phyloP scores from a whole-genome alignment of 805 yeast species.

The Wickerhamiella australiensis region DNA sequence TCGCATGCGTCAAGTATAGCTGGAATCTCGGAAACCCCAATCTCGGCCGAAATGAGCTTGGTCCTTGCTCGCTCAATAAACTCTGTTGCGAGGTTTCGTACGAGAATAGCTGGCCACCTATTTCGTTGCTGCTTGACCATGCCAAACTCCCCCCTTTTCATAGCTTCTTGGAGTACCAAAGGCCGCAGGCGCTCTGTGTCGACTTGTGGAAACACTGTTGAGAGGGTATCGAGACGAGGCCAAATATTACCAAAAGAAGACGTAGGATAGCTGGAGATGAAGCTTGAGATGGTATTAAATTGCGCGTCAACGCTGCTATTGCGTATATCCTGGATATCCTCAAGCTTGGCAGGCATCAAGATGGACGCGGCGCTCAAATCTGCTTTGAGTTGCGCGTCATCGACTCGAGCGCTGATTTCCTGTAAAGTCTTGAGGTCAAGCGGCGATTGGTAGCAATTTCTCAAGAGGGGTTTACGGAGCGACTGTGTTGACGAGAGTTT shows the following conservation, averaged over 20 bases:
- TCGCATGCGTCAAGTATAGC: background rate
- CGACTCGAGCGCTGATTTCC: conserved; percentile 4
- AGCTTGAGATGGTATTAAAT: background rate
- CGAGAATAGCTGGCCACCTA: background rate
- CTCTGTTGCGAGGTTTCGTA: background rate
- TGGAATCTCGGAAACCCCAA: background rate
- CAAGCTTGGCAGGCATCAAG: background rate
- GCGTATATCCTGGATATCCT: background rate
- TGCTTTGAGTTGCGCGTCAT: background rate
- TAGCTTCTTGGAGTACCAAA: conserved; percentile 18
- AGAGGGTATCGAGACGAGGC: background rate
- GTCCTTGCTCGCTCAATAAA: conserved; percentile 2
- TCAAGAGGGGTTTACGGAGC: background rate
- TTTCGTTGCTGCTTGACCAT: conserved; percentile 17
- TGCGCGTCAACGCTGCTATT: background rate
- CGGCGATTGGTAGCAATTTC: conserved; percentile 4
- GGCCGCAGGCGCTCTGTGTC: conserved; percentile 5
- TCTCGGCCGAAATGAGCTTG: background rate
- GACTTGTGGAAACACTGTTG: background rate
- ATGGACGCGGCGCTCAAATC: conserved; percentile 4
- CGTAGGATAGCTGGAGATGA: background rate
- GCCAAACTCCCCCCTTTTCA: conserved; percentile 22
- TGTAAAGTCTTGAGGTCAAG: background rate
- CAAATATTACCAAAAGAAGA: background rate
- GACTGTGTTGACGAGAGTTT: background rate